phyloP scores from a whole-genome alignment of 192 early-diverging fungal genomes.

The Mortierella hygrophila region DNA sequence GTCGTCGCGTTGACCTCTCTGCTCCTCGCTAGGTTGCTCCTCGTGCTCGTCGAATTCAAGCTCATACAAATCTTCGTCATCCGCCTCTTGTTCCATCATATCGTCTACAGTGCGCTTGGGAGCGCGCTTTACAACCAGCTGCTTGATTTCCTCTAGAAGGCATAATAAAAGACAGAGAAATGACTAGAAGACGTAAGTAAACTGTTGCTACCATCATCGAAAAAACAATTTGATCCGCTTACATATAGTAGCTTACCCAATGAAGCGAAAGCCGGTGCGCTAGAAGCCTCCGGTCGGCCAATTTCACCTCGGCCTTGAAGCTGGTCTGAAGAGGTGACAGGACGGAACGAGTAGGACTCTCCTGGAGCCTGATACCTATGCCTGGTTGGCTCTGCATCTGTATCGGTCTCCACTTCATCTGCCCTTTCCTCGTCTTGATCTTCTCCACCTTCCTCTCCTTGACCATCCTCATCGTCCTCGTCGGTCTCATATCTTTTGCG shows the following conservation, averaged over 20 bases:
- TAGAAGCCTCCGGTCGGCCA: constrained; percentile 9
- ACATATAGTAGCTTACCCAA: constrained; percentile 3
- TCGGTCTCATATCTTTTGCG: neutral
- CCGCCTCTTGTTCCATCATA: neutral
- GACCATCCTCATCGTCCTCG: neutral
- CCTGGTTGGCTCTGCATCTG: neutral
- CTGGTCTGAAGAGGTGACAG: neutral
- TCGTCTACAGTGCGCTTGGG: neutral
- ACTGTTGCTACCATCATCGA: too few species aligned
- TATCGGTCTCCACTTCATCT: neutral
- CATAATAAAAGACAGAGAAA: neutral
- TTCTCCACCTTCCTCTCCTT: constrained; percentile 5
- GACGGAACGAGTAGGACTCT: constrained; percentile 10
- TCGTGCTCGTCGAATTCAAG: constrained; percentile 12
- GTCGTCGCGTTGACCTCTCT: neutral
- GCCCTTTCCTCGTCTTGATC: neutral
- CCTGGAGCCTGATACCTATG: constrained; percentile 1
- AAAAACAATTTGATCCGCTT: neutral
- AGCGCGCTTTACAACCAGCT: constrained; percentile 23
- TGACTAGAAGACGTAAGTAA: neutral
- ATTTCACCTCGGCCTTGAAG: neutral
- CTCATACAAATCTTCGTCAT: constrained; percentile 8
- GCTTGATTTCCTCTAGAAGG: constrained; percentile 16
- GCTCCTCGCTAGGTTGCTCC: neutral
- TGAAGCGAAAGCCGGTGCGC: neutral